These are phyloP conservation scores for Colletotrichum plurivorum DNA, from an alignment of 2,329 filamentous ascomycete genomes.

Conservation along the genomic window DNA sequence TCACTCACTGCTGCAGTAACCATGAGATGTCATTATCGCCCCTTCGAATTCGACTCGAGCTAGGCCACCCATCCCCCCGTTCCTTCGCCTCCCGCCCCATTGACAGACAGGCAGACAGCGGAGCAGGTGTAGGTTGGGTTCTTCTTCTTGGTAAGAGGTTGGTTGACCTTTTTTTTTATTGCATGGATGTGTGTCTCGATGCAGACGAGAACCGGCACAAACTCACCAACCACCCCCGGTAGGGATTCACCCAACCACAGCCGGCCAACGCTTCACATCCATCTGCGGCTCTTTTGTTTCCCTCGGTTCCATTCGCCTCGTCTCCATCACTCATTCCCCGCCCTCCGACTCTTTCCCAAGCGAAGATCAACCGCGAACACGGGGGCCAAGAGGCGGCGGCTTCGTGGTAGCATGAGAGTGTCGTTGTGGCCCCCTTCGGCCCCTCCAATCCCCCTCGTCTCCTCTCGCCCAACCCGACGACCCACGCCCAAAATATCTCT, in stretches of 20 bases:
- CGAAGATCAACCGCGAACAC: constrained; percentile 35
- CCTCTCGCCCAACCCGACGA: neutral
- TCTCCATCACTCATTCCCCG: neutral
- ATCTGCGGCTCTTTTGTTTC: constrained; percentile 37
- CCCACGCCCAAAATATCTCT: constrained; percentile 31
- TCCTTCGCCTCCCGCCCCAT: neutral
- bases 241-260: neutral
- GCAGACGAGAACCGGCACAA: neutral
- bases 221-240: neutral
- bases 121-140: too few species aligned
- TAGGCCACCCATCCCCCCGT: neutral
- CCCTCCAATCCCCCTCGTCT: too few species aligned
- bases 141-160: constrained; percentile 24
- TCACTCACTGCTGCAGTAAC: constrained; percentile 34
- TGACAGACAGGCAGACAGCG: neutral
- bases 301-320: neutral
- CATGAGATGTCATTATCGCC: constrained; percentile 15
- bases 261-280: constrained; percentile 4
- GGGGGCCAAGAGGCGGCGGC: constrained; percentile 6
- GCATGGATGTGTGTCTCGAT: neutral
- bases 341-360: constrained; percentile 4
- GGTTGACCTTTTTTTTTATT: neutral
- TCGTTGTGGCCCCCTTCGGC: neutral
- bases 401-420: constrained; percentile 1
- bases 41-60: constrained; percentile 1